Evolutionary conservation across 1,139 yeast species (phyloP).

Genomic region (Meyerozyma carpophila): DNA sequence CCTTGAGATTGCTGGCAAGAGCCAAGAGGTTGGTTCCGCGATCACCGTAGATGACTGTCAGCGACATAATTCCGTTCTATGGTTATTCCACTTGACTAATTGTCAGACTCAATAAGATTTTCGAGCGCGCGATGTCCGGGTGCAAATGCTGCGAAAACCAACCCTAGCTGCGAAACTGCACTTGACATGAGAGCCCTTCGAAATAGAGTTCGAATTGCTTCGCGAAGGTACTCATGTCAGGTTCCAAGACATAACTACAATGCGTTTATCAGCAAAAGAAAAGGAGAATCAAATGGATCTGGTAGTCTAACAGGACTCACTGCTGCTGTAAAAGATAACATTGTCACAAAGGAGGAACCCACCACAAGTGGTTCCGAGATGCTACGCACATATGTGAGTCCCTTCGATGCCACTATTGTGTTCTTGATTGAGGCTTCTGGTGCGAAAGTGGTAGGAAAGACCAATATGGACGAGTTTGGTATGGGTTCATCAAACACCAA

Average conservation of each 20-base stretch:
- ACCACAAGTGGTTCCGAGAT: constrained; percentile 77
- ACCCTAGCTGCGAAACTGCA: neutral
- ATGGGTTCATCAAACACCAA: constrained; percentile 78
- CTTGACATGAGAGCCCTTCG: neutral
- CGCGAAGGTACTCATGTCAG: neutral
- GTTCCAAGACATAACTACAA: neutral
- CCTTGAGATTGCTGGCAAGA: constrained; percentile 54
- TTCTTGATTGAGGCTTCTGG: constrained; percentile 48
- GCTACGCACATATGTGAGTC: constrained; percentile 57
- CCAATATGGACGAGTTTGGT: constrained; percentile 96
- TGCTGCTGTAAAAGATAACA: constrained; percentile 69
- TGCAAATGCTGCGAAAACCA: neutral
- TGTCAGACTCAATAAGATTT: neutral
- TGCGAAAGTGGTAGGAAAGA: constrained; percentile 61
- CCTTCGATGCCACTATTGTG: constrained; percentile 77
- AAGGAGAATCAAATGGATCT: neutral
- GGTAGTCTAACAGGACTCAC: neutral
- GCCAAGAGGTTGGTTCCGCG: constrained; percentile 20
- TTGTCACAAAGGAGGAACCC: constrained; percentile 54
- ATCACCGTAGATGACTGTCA: constrained; percentile 6
- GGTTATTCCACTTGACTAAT: neutral
- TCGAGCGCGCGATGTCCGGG: neutral
- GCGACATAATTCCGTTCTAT: neutral
- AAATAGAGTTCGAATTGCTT: neutral
- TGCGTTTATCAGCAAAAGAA: neutral